Evolutionary conservation across 2,329 filamentous ascomycete genomes (phyloP).

Genomic region (Stylonectria norvegica): DNA sequence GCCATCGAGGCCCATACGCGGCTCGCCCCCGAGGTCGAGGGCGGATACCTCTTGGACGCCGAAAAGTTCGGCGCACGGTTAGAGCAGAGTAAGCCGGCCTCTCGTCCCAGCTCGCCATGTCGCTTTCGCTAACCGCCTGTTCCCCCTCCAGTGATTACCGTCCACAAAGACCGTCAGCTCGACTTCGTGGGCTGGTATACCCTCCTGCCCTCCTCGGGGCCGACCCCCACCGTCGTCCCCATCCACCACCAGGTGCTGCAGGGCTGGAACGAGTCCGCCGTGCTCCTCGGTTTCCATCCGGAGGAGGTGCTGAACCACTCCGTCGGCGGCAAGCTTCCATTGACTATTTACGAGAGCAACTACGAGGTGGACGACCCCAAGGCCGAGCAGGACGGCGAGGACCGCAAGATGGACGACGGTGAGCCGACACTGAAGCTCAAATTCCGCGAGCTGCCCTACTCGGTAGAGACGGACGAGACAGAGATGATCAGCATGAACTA

Average conservation of each 20-base stretch:
- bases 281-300: slow-evolving; percentile 85
- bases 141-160: slow-evolving; percentile 67
- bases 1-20: slow-evolving; percentile 76
- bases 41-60: slow-evolving; percentile 60
- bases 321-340: slow-evolving; percentile 75
- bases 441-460: slow-evolving; percentile 81
- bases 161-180: slow-evolving; percentile 79
- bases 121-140: slow-evolving; percentile 6
- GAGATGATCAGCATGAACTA: slow-evolving; percentile 98
- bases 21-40: slow-evolving; percentile 43
- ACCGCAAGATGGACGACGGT: slow-evolving; percentile 70
- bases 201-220: slow-evolving; percentile 68
- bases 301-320: slow-evolving; percentile 51
- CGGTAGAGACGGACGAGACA: slow-evolving; percentile 88
- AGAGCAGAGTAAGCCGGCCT: slow-evolving; percentile 68
- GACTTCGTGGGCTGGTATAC: slow-evolving; percentile 94
- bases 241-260: slow-evolving; percentile 76
- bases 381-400: slow-evolving; percentile 51
- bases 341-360: slow-evolving; percentile 86
- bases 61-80: slow-evolving; percentile 74
- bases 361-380: slow-evolving; percentile 65
- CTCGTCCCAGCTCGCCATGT: too few relatives aligned
- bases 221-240: slow-evolving; percentile 63
- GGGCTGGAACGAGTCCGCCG: slow-evolving; percentile 76
- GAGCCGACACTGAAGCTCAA: slow-evolving; percentile 57